Evolutionary conservation across 805 yeast species (phyloP), one percentile per base, ranked within the genome.

Genomic region (Metschnikowia dekortorum): DNA sequence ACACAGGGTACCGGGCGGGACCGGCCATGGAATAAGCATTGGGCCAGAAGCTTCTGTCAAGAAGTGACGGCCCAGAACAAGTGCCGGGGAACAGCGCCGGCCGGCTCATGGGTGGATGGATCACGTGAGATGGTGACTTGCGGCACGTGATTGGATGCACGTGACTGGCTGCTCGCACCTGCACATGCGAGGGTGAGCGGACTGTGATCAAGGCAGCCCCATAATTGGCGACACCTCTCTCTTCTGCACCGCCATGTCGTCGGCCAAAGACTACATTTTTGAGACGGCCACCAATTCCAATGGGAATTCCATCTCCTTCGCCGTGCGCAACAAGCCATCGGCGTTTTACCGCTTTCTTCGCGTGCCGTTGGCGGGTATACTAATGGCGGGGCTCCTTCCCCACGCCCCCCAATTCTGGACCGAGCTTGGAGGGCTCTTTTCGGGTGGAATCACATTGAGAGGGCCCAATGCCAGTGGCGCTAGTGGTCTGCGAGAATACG

Each of bases 221-320:
- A 32, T n/a, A 35, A 6, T 35, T 18, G 10, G n/a, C 38, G 16
- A n/a, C 18, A 22, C 39, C 29, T 13, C 16, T 26, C 22, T n/a
- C 8, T 13, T 39, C 31, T 41, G 45, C 46, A 14, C 37, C 29
- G 16, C 30, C 39, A 66, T 68, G 73, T 63, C 71, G 36, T 63
- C 67, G 8, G 45, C 60, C 32, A 69, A 69, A 51, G 62, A 67
- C 48, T 68, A 62, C 51, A 47, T 54, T 14, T 59, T 70, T 39
- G 69, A 66, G 41, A 60, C 67, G 35, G 52, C 53, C 16, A 33
- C 53, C 60, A 36, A 47, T 57, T 46, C 60, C 45, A 33, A 52
- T 37, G 47, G 37, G 35, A 59, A 55, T 45, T 47, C 56, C 43
- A 55, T 54, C 9, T 51, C 50, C 10, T 61, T 55, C 45, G 49